Percentiles rank a stretch among this genome's conserved stretches.
Conservation (phyloP, 257 asterid genomes). For the Prunella vulgaris region DNA sequence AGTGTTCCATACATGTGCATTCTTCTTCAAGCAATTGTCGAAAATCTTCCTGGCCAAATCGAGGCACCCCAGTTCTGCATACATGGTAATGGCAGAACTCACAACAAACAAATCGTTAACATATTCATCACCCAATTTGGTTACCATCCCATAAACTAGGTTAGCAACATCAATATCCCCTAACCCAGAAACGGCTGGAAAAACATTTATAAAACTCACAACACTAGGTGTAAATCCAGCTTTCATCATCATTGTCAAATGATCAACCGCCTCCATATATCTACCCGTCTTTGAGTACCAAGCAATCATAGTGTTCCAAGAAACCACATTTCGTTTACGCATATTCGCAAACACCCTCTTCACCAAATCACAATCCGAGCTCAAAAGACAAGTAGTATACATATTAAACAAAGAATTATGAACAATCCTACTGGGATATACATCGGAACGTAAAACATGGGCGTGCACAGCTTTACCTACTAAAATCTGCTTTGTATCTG, state of each 20-base stretch:
- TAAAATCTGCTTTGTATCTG: constrained; percentile 51
- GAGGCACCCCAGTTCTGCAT: constrained; percentile 59
- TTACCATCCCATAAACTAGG: constrained; percentile 47
- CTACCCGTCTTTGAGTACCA: constrained; percentile 56
- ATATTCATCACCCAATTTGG: constrained; percentile 45
- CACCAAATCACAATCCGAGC: constrained; percentile 42
- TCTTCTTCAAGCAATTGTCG: constrained; percentile 52
- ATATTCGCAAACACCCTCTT: constrained; percentile 52
- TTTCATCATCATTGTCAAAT: constrained; percentile 56
- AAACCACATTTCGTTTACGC: constrained; percentile 70
- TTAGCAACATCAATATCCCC: constrained; percentile 42
- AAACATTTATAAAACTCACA: constrained; percentile 59
- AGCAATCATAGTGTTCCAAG: constrained; percentile 66
- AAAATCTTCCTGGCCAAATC: constrained; percentile 49
- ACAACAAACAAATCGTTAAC: constrained; percentile 54
- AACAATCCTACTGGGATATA: constrained; percentile 64
- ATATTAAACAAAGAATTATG: constrained; percentile 77
- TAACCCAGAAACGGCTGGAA: constrained; percentile 49
- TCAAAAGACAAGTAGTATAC: constrained; percentile 56
- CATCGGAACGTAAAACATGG: constrained; percentile 58
- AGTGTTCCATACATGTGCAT: constrained; percentile 69
- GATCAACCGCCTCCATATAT: constrained; percentile 45
- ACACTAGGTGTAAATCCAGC: constrained; percentile 47
- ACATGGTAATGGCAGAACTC: constrained; percentile 75
- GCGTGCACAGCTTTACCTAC: constrained; percentile 76